Evolutionary conservation across 2,329 filamentous ascomycete species (phyloP).

Genomic region (Chaetomium sp.): DNA sequence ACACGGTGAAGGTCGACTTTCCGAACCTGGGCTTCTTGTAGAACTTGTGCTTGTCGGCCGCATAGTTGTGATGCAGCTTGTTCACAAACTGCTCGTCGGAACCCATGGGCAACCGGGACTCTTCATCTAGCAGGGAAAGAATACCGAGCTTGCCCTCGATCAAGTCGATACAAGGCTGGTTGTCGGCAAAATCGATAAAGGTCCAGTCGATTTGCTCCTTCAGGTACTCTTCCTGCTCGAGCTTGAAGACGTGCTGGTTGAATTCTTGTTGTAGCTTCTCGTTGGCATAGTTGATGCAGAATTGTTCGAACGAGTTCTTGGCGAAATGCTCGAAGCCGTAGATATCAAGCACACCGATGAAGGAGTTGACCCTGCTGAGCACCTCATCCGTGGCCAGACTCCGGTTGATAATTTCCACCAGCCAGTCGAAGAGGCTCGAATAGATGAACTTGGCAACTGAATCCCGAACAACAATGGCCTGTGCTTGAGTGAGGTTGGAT

Average conservation of each 20-base stretch:
- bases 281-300: constrained; percentile 99
- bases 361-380: constrained; percentile 71
- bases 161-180: constrained; percentile 96
- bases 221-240: constrained; percentile 97
- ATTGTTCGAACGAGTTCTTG: constrained; percentile 99
- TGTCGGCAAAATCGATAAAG: constrained; percentile 98
- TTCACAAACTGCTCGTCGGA: constrained; percentile 95
- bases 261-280: constrained; percentile 99
- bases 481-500: constrained; percentile 87
- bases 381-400: constrained; percentile 87
- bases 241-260: constrained; percentile 98
- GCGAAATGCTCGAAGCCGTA: constrained; percentile 99
- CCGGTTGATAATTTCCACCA: constrained; percentile 93
- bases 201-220: constrained; percentile 98
- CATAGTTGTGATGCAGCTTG: constrained; percentile 92
- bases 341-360: constrained; percentile 98
- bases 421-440: constrained; percentile 96
- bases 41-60: constrained; percentile 84
- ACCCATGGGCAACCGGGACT: constrained; percentile 93
- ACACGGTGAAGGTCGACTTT: constrained; percentile 95
- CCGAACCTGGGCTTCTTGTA: constrained; percentile 99
- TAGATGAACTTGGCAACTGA: constrained; percentile 99
- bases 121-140: constrained; percentile 86
- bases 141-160: constrained; percentile 97
- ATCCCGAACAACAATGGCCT: constrained; percentile 89